Conservation (phyloP, 257 asterid genomes). For the Capsicum baccatum region DNA sequence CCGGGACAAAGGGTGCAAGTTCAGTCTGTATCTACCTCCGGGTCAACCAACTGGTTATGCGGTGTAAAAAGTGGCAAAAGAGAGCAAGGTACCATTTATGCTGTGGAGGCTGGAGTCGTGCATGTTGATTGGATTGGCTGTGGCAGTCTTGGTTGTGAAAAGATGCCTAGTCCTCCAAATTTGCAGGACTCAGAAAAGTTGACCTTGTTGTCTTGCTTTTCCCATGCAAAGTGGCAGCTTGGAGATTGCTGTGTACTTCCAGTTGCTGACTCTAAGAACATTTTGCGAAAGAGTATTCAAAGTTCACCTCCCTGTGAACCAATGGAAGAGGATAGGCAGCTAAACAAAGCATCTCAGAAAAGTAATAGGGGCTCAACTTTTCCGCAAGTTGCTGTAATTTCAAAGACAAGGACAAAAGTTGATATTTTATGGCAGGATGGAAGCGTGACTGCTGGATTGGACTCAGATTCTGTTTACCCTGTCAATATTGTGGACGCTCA, state of each 20-base stretch:
- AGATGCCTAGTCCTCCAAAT: conserved; percentile 50
- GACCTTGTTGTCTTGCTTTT: conserved; percentile 59
- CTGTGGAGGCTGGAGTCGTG: conserved; percentile 73
- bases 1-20: conserved; percentile 86
- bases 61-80: conserved; percentile 52
- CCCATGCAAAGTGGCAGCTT: conserved; percentile 79
- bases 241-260: conserved; percentile 89
- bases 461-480: conserved; percentile 62
- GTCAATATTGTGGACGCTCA: conserved; percentile 73
- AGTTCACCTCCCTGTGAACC: conserved; percentile 36
- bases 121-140: conserved; percentile 79
- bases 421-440: conserved; percentile 97
- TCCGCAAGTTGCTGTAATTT: conserved; percentile 63
- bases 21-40: conserved; percentile 46
- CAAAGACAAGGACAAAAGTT: conserved; percentile 68
- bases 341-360: conserved; percentile 32
- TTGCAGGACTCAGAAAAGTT: conserved; percentile 61
- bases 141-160: conserved; percentile 47
- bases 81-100: conserved; percentile 61
- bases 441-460: conserved; percentile 59
- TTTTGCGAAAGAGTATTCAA: conserved; percentile 33
- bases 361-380: conserved; percentile 36
- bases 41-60: conserved; percentile 72
- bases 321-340: conserved; percentile 35
- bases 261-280: conserved; percentile 30